Evolutionary conservation across 2,329 filamentous ascomycete species (phyloP).

Genomic region (Aphanocladium album): DNA sequence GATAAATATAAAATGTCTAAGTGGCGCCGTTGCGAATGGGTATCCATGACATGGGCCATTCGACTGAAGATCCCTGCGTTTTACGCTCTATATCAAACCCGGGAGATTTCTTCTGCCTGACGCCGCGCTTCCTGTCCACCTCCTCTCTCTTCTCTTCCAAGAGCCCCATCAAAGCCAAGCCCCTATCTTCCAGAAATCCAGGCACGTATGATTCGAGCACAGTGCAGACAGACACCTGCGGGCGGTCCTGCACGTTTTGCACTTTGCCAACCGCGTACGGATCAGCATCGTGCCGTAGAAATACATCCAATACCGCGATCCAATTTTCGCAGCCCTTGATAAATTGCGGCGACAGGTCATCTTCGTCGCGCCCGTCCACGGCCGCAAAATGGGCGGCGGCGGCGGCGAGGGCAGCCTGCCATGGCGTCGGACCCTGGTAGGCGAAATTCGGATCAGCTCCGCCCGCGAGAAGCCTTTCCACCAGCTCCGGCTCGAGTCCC

Average conservation of each 20-base stretch:
- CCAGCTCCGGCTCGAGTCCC: neutral
- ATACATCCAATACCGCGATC: neutral
- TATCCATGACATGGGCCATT: conserved; percentile 8
- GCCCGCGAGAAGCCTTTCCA: neutral
- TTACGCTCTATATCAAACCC: neutral
- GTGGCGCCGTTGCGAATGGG: neutral
- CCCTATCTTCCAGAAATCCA: neutral
- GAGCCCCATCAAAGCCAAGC: neutral
- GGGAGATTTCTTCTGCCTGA: neutral
- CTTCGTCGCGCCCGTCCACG: neutral
- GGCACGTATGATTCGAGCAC: neutral
- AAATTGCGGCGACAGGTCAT: neutral
- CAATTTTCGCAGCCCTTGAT: neutral
- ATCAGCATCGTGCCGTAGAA: neutral
- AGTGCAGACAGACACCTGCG: neutral
- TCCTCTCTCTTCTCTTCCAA: neutral
- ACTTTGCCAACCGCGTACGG: conserved; percentile 1
- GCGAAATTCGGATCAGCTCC: conserved; percentile 2
- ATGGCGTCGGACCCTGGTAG: neutral
- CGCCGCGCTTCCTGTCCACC: neutral
- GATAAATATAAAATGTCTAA: too few relatives aligned
- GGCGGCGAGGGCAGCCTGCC: conserved; percentile 1
- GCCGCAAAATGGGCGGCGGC: neutral
- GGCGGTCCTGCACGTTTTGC: neutral
- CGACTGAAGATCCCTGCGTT: neutral